Percentiles rank a stretch among this genome's conserved stretches.
Conservation (phyloP, 2,329 filamentous ascomycete genomes). For the Ceratocystis colombiana region DNA sequence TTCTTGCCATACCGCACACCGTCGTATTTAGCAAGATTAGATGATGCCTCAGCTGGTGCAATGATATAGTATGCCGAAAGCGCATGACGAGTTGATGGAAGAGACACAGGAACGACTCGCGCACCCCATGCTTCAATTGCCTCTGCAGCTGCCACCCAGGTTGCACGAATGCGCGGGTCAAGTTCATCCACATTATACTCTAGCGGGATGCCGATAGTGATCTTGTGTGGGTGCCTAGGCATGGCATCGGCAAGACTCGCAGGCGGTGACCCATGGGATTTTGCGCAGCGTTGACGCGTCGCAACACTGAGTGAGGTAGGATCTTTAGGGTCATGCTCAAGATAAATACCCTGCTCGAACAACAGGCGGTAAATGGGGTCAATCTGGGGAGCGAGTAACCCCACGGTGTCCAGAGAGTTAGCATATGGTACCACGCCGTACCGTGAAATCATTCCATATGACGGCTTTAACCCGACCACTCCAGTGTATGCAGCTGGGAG, state of each 20-base stretch:
- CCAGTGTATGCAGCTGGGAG: constrained; percentile 82
- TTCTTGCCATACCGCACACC: constrained; percentile 80
- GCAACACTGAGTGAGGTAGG: constrained; percentile 57
- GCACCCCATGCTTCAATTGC: constrained; percentile 56
- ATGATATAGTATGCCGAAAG: constrained; percentile 92
- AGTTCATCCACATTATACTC: constrained; percentile 89
- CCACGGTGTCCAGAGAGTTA: constrained; percentile 86
- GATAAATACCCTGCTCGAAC: constrained; percentile 41
- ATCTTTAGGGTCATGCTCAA: constrained; percentile 55
- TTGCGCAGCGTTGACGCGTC: constrained; percentile 44
- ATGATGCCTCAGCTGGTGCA: constrained; percentile 87
- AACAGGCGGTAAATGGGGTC: constrained; percentile 43
- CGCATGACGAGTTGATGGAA: constrained; percentile 75
- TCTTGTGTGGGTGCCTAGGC: constrained; percentile 28
- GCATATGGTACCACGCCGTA: constrained; percentile 85
- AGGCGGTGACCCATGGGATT: constrained; percentile 33
- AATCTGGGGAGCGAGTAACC: constrained; percentile 54
- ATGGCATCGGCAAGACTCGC: constrained; percentile 30
- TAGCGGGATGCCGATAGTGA: constrained; percentile 49
- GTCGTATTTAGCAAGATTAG: constrained; percentile 94
- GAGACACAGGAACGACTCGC: constrained; percentile 61
- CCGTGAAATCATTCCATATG: constrained; percentile 76
- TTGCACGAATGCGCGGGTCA: constrained; percentile 53
- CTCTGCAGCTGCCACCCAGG: constrained; percentile 57
- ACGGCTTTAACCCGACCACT: constrained; percentile 78